These are phyloP conservation scores for Tothia fuscella DNA, from an alignment of 2,329 filamentous ascomycete genomes.

Conservation along the genomic window DNA sequence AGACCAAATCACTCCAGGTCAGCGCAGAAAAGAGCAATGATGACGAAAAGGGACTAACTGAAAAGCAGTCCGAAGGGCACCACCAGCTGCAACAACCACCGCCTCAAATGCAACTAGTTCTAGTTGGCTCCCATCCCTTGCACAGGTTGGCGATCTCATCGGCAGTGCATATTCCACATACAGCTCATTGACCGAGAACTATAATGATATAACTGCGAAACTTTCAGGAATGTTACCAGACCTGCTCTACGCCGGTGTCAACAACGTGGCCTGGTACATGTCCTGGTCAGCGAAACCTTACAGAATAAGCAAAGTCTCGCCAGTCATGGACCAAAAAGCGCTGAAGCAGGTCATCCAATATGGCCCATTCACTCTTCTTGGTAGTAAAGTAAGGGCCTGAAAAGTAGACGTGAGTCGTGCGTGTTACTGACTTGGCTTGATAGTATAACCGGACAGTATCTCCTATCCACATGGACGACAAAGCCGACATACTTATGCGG, in stretches of 20 bases:
- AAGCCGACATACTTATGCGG: slow-evolving; percentile 2
- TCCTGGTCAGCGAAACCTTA: slow-evolving; percentile 1
- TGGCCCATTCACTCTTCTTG: slow-evolving; percentile 4
- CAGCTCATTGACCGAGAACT: not conserved
- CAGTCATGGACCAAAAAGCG: slow-evolving; percentile 1
- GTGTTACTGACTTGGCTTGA: not conserved
- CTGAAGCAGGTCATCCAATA: not conserved
- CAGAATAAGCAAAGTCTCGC: not conserved
- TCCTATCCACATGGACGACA: slow-evolving; percentile 2
- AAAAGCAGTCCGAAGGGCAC: no score
- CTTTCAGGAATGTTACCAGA: not conserved
- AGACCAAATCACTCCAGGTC: no score
- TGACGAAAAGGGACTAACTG: no score
- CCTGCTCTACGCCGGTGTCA: not conserved
- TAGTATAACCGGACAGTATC: slow-evolving; percentile 1
- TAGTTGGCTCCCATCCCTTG: no score
- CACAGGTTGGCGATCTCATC: not conserved
- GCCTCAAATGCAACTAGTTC: no score
- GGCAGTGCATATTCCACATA: not conserved
- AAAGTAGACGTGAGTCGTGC: not conserved
- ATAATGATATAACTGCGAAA: not conserved
- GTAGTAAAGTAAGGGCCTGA: not conserved
- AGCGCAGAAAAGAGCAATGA: no score
- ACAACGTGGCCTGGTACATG: slow-evolving; percentile 3
- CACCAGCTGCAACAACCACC: no score